These are phyloP conservation scores for Marvania coccoides DNA, from an alignment of 139 green algal genomes.

Conservation along the genomic window DNA sequence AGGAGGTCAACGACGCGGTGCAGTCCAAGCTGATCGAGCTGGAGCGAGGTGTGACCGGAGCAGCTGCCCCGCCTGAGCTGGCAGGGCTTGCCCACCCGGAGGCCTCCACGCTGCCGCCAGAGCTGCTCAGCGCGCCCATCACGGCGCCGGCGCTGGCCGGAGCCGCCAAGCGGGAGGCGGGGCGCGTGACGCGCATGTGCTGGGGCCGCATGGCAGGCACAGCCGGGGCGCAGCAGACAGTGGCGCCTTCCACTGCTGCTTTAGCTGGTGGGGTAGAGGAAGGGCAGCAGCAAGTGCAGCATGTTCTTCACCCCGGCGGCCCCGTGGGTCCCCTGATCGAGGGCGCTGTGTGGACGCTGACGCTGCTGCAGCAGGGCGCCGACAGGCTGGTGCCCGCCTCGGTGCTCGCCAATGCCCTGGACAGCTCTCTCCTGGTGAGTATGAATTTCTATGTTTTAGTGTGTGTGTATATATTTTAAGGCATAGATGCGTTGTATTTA, in stretches of 20 bases:
- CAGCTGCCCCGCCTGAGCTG: not conserved
- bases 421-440: not conserved
- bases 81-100: not conserved
- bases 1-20: constrained; percentile 14
- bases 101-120: not conserved
- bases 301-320: not conserved
- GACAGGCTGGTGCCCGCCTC: not conserved
- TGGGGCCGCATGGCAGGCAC: not conserved
- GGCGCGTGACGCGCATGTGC: not conserved
- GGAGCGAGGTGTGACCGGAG: not conserved
- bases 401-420: constrained; percentile 4
- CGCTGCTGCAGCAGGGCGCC: constrained; percentile 19
- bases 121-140: not conserved
- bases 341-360: constrained; percentile 12
- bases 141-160: not conserved
- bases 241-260: not conserved
- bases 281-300: not conserved
- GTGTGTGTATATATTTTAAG: no score
- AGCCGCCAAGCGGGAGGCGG: not conserved
- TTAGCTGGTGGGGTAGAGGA: not conserved
- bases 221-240: not conserved
- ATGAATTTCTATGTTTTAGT: no score
- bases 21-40: constrained; percentile 5
- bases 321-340: constrained; percentile 4
- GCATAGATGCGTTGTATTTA: no score